A percentile compares a stretch with the other conserved stretches of the same genome.
phyloP scores from a whole-genome alignment of 768 basidiomycete genomes.

The Pulveroboletus sp. region DNA sequence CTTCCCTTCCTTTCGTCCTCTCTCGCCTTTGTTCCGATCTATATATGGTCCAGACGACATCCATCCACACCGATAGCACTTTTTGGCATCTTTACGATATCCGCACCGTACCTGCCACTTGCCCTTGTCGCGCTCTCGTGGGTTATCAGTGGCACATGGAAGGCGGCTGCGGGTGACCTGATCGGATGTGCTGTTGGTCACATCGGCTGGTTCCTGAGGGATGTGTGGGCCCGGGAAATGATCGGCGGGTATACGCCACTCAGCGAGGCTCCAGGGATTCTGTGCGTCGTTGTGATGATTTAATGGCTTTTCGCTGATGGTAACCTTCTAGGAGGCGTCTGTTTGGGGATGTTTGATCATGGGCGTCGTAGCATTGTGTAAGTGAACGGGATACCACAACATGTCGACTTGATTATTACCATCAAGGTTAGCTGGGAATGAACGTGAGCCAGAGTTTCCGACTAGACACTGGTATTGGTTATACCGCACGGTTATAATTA shows the following conservation, averaged over 20 bases:
- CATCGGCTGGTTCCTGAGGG: conserved; percentile 78
- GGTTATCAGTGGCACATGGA: conserved; percentile 80
- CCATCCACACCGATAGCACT: conserved; percentile 94
- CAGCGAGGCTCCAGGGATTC: conserved; percentile 63
- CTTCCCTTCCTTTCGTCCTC: conserved; percentile 92
- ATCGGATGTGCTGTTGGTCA: conserved; percentile 87
- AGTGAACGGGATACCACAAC: conserved; percentile 2
- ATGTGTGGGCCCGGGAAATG: conserved; percentile 90
- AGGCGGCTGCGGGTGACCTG: conserved; percentile 77
- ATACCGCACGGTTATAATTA: too few relatives aligned
- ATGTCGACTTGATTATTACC: background rate
- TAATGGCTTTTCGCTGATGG: conserved; percentile 1
- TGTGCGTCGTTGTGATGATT: conserved; percentile 53
- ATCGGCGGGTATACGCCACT: conserved; percentile 68
- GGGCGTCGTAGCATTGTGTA: conserved; percentile 4
- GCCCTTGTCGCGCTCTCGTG: conserved; percentile 88
- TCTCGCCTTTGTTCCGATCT: conserved; percentile 92
- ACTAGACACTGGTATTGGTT: too few relatives aligned
- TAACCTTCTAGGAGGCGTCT: conserved; percentile 52
- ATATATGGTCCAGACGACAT: conserved; percentile 95
- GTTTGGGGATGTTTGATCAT: conserved; percentile 52
- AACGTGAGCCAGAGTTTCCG: too few relatives aligned
- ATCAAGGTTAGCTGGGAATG: too few relatives aligned
- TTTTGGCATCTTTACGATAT: conserved; percentile 92
- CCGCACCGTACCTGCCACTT: conserved; percentile 91